Evolutionary conservation across 257 asterid species (phyloP), one percentile per base, ranked within the genome.

Genomic region (Petunia axillaris): DNA sequence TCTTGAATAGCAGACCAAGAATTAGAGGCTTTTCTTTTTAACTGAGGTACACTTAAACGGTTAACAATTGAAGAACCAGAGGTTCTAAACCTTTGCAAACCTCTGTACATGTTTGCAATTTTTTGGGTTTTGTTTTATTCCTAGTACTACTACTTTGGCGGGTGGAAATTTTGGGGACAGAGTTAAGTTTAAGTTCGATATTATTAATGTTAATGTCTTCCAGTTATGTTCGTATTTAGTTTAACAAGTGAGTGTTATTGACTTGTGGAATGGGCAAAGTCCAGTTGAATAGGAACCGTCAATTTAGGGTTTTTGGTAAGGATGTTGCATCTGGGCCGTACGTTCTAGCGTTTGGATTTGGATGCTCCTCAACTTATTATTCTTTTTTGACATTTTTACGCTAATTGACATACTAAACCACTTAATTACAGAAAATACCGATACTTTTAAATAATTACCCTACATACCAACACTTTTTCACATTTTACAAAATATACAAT

Each of bases 1-100:
- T 90, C 97, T 76, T 93, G 93, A 37, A 89, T 85, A 73, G 97
- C 97, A 77, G 93, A 76, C 82, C 85, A 63, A 53, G 97, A 91
- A 81, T 89, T 89, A 62, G 81, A 59, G 81, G 95, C 91, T 85
- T 89, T 91, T 77, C 82, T 87, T 84, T 80, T 87, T 81, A 92
- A 54, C 81, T 77, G 91, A 48, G 94, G 85, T 63, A 62, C 81
- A 3, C 87, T 54, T 1, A 91, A 38, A 70, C 76, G 58, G 73
- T 82, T 82, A 80, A 80, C 14, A 40, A 88, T 75, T 52, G 88
- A 85, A 50, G 89, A 88, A 46, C 91, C 87, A 44, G 95, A 81
- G 10, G 86, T 87, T 85, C 95, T 81, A 85, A 95, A 81, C 41
- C 97, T 91, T 80, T 90, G 91, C 77, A 93, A 46, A 80, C 85